Conservation (phyloP, 768 basidiomycete genomes). For the Pleurotus salmoneostramineus region DNA sequence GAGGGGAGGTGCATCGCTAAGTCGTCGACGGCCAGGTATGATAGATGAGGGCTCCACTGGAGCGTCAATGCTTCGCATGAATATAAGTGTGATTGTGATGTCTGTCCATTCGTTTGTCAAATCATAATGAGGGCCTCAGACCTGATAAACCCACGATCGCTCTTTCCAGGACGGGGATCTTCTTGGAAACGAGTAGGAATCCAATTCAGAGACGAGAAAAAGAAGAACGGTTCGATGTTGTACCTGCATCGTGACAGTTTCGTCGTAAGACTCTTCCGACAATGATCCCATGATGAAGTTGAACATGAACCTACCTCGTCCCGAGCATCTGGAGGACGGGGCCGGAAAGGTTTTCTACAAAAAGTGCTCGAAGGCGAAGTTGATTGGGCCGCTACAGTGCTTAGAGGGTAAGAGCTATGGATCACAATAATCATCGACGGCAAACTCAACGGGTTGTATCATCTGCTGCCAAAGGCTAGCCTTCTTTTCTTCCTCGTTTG, state of each 20-base stretch:
- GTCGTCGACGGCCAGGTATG: neutral
- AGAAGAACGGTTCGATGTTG: constrained; percentile 60
- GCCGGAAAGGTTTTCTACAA: constrained; percentile 45
- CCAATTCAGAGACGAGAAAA: constrained; percentile 57
- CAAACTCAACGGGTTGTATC: constrained; percentile 22
- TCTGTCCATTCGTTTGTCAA: too few relatives aligned
- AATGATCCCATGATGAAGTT: too few relatives aligned
- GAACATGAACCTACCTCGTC: constrained; percentile 34
- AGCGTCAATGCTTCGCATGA: constrained; percentile 10
- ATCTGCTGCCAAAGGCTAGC: constrained; percentile 30
- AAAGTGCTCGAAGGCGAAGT: constrained; percentile 44
- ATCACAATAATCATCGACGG: too few relatives aligned
- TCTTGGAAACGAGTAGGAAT: constrained; percentile 59
- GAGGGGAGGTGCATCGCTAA: neutral
- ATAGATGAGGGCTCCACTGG: neutral
- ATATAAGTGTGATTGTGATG: constrained; percentile 38
- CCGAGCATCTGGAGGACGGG: constrained; percentile 55
- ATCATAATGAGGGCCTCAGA: too few relatives aligned
- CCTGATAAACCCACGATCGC: constrained; percentile 37
- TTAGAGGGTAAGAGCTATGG: neutral
- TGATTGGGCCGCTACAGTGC: constrained; percentile 20
- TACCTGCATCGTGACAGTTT: constrained; percentile 31
- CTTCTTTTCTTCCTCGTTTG: constrained; percentile 13
- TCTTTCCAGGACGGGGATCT: constrained; percentile 22
- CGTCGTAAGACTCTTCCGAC: too few relatives aligned